Base-by-base conservation (phyloP, 1,139 yeast species). In the Yamadazyma kanchanaburiensis region DNA sequence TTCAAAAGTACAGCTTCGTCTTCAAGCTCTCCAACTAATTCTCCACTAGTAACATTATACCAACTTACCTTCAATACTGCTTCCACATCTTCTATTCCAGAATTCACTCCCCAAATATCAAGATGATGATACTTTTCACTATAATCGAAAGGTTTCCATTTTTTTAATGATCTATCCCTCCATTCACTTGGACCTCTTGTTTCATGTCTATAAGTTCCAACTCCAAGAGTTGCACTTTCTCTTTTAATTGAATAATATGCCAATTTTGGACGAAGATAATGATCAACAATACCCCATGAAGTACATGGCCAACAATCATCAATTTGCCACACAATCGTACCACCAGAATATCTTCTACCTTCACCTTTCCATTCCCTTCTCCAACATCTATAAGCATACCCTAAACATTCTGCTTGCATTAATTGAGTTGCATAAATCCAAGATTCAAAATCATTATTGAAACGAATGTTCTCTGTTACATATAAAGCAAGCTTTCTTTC, bases 241-340 rank as follows among this genome's bases (percentile, higher is more conserved):
- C 77, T 52, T 43, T 64, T 68, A 19, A 70, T 54, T 3, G 72
- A 61, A 39, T 61, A 70, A 42, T 58, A 70, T 0, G 69, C 66
- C 32, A 70, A 46, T 45, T 70, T 70, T 6, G 72, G 72, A n/a
- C 57, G 46, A 14, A 45, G 42, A 33, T 51, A 58, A 44, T 50
- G 65, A 42, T 70, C 77, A 21, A 61, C 49, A 19, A 68, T 49
- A 2, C 74, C 53, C 77, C 77, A 70, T 13, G 67, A 56, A 4
- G 71, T 53, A 6, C 57, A 67, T 3, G 76, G 76, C 73, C 74
- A 70, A 42, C 76, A 70, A 42, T 70, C 77, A 35, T 70, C 68
- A 13, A 66, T 47, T 44, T 70, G 77, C 77, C 77, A 70, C 5
- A 70, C 74, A 21, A 69, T 43, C 3, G 66, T 62, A 0, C 74